Percentiles rank a stretch among this genome's conserved stretches.
phyloP scores from a whole-genome alignment of 306 rosid genomes.

The cucumber (Cucumis sativus) region Cucumber_9930_V3 NC_026660.2:20050501-20051000 shows the following conservation, averaged over 20 bases:
- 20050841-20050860: conserved; percentile 62
- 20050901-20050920: conserved; percentile 61
- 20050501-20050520: conserved; percentile 83
- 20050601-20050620: conserved; percentile 69
- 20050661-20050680: conserved; percentile 93
- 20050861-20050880: conserved; percentile 75
- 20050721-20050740: conserved; percentile 90
- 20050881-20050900: conserved; percentile 78
- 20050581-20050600: conserved; percentile 88
- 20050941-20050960: conserved; percentile 61
- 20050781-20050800: conserved; percentile 77
- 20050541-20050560: conserved; percentile 42
- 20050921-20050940: conserved; percentile 70
- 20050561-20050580: conserved; percentile 81
- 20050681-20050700: conserved; percentile 97
- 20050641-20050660: conserved; percentile 84
- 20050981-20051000: conserved; percentile 76
- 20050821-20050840: conserved; percentile 90
- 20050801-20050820: conserved; percentile 83
- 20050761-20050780: conserved; percentile 96
- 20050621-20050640: conserved; percentile 98
- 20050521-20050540: conserved; percentile 82
- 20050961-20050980: conserved; percentile 48
- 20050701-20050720: conserved; percentile 80
- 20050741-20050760: conserved; percentile 94